phyloP scores from a whole-genome alignment of 148 eudicot genomes.

The Tetragonia tetragonoides region DNA sequence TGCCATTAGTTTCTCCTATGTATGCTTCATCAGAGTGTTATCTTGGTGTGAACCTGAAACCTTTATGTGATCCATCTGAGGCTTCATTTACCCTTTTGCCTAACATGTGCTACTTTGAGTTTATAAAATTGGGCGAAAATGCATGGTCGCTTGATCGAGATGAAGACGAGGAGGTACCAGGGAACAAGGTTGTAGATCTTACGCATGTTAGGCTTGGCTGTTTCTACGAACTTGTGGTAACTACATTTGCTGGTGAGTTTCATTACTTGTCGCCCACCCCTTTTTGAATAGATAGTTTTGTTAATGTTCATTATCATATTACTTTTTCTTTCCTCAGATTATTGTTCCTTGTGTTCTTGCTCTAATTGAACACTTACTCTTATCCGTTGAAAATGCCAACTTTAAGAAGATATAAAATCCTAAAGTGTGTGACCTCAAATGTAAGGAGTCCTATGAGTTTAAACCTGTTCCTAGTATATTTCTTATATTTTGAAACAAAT shows the following conservation, averaged over 20 bases:
- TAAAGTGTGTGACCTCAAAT: too few species aligned
- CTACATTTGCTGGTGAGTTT: conserved; percentile 64
- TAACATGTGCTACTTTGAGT: conserved; percentile 77
- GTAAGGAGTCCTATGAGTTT: not conserved
- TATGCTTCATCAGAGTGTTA: conserved; percentile 77
- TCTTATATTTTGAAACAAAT: not conserved
- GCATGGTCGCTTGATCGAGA: conserved; percentile 34
- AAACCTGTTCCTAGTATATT: not conserved
- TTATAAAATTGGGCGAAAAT: conserved; percentile 56
- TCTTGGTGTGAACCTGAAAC: conserved; percentile 77
- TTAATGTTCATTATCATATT: not conserved
- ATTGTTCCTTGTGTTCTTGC: not conserved
- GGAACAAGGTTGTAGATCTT: conserved; percentile 46
- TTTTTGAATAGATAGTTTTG: not conserved
- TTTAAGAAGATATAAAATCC: not conserved
- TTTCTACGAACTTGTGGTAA: conserved; percentile 72
- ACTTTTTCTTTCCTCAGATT: not conserved
- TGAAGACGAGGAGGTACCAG: conserved; percentile 43
- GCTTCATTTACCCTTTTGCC: conserved; percentile 72
- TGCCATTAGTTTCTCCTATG: conserved; percentile 66
- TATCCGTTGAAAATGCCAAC: not conserved
- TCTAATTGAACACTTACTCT: too few species aligned
- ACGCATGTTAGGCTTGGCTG: conserved; percentile 53
- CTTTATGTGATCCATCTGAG: conserved; percentile 60
- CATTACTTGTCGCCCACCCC: not conserved